Evolutionary conservation across 2,329 filamentous ascomycete species (phyloP).

Genomic region (Pestalotiopsis sp.): DNA sequence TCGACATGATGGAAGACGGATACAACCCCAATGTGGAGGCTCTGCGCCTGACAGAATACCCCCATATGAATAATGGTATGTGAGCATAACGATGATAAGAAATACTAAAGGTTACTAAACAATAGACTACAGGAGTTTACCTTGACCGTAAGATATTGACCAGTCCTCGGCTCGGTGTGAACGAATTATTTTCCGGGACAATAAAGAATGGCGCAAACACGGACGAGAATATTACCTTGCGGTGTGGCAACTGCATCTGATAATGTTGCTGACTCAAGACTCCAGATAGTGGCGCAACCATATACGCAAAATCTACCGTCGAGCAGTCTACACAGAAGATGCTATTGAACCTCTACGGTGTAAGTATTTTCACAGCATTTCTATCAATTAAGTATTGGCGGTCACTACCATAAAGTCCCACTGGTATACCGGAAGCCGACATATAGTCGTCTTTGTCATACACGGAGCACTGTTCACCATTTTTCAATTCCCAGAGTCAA

Average conservation of each 20-base stretch:
- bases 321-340: constrained; percentile 56
- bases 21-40: constrained; percentile 29
- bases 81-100: background rate
- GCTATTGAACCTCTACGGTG: constrained; percentile 57
- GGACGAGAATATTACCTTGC: background rate
- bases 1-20: background rate
- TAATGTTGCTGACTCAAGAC: background rate
- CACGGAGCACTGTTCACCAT: no score
- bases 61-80: constrained; percentile 42
- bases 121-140: constrained; percentile 41
- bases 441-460: no score
- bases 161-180: background rate
- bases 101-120: background rate
- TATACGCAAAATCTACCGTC: constrained; percentile 59
- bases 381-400: background rate
- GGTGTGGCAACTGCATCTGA: background rate
- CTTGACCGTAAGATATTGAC: constrained; percentile 42
- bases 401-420: no score
- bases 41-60: constrained; percentile 39
- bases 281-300: constrained; percentile 50
- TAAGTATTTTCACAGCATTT: background rate
- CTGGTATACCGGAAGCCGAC: no score
- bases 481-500: no score
- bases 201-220: background rate
- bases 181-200: background rate